Percentiles rank a stretch among this genome's conserved stretches.
These are phyloP conservation scores for Cryptococcus floricola DNA, from an alignment of 1,284 basidiomycete species.

Conservation along the genomic window DNA sequence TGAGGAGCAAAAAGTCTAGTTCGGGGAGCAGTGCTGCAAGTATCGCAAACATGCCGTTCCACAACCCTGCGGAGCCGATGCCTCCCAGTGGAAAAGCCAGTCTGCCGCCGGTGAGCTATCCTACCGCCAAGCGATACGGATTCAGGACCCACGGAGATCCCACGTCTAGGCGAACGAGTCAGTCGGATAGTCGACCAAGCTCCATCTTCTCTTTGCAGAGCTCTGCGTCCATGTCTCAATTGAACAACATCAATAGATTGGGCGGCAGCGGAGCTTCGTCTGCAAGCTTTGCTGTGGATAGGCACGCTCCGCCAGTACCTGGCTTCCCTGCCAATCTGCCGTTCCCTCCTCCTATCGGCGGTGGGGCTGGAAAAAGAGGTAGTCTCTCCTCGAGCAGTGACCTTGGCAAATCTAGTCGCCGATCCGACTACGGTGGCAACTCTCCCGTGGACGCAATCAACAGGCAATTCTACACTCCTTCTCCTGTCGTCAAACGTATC, in stretches of 20 bases:
- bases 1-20: constrained; percentile 31
- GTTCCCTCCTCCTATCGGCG: constrained; percentile 19
- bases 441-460: constrained; percentile 15
- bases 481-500: constrained; percentile 5
- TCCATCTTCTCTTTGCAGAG: constrained; percentile 47
- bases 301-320: constrained; percentile 19
- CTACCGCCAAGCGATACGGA: constrained; percentile 46
- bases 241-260: constrained; percentile 7
- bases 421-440: constrained; percentile 22
- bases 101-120: constrained; percentile 45
- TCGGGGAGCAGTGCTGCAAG: constrained; percentile 7
- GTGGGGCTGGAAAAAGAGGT: constrained; percentile 19
- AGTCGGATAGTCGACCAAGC: constrained; percentile 27
- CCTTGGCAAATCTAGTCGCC: constrained; percentile 22
- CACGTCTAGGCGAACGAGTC: constrained; percentile 28
- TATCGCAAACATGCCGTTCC: neutral
- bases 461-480: constrained; percentile 12
- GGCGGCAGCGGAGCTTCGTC: constrained; percentile 8
- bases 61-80: constrained; percentile 19
- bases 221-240: constrained; percentile 29
- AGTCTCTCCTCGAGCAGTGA: constrained; percentile 29
- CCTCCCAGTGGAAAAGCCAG: constrained; percentile 31
- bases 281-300: constrained; percentile 16
- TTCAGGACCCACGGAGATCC: constrained; percentile 41
- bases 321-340: constrained; percentile 21